A percentile compares a stretch with the other conserved stretches of the same genome.
Conservation (phyloP, 2,329 filamentous ascomycete genomes). For the Colletotrichum musae region DNA sequence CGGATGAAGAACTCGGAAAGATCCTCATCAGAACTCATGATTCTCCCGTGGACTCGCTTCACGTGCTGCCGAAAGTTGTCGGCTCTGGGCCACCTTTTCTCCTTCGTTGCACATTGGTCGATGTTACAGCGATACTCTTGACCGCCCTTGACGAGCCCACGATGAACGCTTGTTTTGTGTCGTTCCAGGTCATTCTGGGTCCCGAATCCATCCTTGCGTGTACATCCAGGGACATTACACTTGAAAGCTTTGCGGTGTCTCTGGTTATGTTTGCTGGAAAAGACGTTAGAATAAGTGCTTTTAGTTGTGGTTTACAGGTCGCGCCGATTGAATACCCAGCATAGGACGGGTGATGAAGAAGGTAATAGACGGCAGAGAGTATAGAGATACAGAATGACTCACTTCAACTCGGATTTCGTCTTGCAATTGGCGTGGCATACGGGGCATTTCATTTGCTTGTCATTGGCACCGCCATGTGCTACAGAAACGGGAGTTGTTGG, state of each 20-base stretch:
- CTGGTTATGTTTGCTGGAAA: slow-evolving; percentile 78
- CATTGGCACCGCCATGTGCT: slow-evolving; percentile 38
- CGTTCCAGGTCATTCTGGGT: slow-evolving; percentile 87
- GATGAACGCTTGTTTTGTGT: slow-evolving; percentile 82
- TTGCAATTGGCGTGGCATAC: slow-evolving; percentile 59
- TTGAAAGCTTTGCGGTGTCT: slow-evolving; percentile 78
- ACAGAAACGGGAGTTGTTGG: slow-evolving; percentile 8
- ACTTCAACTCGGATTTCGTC: slow-evolving; percentile 72
- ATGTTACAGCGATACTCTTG: slow-evolving; percentile 74
- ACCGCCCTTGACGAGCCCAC: slow-evolving; percentile 58
- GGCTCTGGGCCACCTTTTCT: slow-evolving; percentile 82
- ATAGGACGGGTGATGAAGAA: too few relatives aligned
- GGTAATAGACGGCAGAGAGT: too few relatives aligned
- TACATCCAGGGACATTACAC: slow-evolving; percentile 73
- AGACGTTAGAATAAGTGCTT: slow-evolving; percentile 42
- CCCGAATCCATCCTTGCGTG: slow-evolving; percentile 77
- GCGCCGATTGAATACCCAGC: too few relatives aligned
- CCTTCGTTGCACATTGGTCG: slow-evolving; percentile 68
- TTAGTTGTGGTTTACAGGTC: too few relatives aligned
- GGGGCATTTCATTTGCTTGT: slow-evolving; percentile 51
- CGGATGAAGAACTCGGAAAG: slow-evolving; percentile 51
- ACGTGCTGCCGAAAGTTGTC: slow-evolving; percentile 93
- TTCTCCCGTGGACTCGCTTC: slow-evolving; percentile 72
- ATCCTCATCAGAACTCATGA: slow-evolving; percentile 55
- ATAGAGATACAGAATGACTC: slow-evolving; percentile 44